Evolutionary conservation across 495 filamentous ascomycete genomes (phyloP).

Genomic region (Apiosordaria backusii): DNA sequence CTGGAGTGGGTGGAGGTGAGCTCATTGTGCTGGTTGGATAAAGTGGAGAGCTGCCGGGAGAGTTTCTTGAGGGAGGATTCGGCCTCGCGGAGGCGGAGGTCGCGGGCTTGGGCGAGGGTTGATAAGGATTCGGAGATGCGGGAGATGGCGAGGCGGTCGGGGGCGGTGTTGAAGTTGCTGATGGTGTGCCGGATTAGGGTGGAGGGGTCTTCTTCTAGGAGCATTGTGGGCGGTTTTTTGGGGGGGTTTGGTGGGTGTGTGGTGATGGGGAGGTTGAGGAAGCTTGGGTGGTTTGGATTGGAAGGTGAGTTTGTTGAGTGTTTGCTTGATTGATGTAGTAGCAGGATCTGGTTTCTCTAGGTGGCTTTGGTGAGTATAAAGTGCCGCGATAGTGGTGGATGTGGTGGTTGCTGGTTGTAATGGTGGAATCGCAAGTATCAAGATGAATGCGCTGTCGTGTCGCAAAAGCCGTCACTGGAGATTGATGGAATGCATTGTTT

Average conservation of each 20-base stretch:
- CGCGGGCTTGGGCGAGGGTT: slow-evolving; percentile 72
- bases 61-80: slow-evolving; percentile 69
- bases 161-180: slow-evolving; percentile 88
- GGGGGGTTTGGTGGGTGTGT: neutral
- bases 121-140: slow-evolving; percentile 81
- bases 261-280: neutral
- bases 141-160: slow-evolving; percentile 80
- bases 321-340: no score
- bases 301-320: no score
- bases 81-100: slow-evolving; percentile 68
- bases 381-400: neutral
- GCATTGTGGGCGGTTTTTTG: slow-evolving; percentile 57
- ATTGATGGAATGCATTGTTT: slow-evolving; percentile 7
- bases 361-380: no score
- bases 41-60: slow-evolving; percentile 64
- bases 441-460: slow-evolving; percentile 4
- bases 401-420: neutral
- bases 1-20: slow-evolving; percentile 66
- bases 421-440: neutral
- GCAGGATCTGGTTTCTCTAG: no score
- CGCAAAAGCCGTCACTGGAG: neutral
- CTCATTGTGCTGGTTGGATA: slow-evolving; percentile 67
- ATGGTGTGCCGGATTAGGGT: slow-evolving; percentile 86
- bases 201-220: slow-evolving; percentile 94
- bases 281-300: neutral